Percentiles rank a stretch among this genome's conserved stretches.
Conservation (phyloP, 1,139 yeast genomes). For the Kluyveromyces sp. region DNA sequence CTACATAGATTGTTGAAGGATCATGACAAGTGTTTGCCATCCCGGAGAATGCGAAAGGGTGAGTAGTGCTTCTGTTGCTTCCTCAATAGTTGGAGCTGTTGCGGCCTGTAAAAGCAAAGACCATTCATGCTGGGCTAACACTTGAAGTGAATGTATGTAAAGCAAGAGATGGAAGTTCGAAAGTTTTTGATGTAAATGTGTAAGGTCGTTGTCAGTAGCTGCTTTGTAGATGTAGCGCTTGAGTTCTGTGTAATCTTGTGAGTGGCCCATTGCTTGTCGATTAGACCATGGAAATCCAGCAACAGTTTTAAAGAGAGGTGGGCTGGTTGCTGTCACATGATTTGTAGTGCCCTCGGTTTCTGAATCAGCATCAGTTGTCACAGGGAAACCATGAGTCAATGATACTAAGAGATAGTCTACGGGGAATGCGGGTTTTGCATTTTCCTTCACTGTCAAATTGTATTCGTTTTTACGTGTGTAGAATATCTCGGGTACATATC, state of each 20-base stretch:
- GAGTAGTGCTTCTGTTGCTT: constrained; percentile 46
- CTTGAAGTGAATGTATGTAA: constrained; percentile 47
- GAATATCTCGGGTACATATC: constrained; percentile 93
- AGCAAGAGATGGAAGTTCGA: constrained; percentile 69
- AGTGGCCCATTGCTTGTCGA: constrained; percentile 63
- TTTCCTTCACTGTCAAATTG: constrained; percentile 74
- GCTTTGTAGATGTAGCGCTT: constrained; percentile 41
- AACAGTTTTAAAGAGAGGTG: constrained; percentile 32
- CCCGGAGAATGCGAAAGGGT: constrained; percentile 35
- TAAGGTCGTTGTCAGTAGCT: constrained; percentile 26
- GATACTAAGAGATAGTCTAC: constrained; percentile 87
- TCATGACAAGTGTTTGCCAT: constrained; percentile 31
- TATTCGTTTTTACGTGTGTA: constrained; percentile 83
- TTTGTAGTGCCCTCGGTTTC: not conserved
- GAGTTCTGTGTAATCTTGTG: constrained; percentile 56
- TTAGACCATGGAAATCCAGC: constrained; percentile 65
- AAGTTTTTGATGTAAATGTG: constrained; percentile 36
- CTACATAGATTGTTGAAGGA: constrained; percentile 25
- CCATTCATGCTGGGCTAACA: constrained; percentile 47
- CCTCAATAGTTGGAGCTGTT: constrained; percentile 30
- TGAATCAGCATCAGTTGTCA: constrained; percentile 35
- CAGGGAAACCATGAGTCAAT: constrained; percentile 87
- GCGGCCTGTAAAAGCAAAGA: constrained; percentile 38
- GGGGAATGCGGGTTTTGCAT: constrained; percentile 95
- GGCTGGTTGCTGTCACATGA: not conserved